Evolutionary conservation across 2,329 filamentous ascomycete genomes (phyloP).

Genomic region (Chrysoporthe deuterocubensis): DNA sequence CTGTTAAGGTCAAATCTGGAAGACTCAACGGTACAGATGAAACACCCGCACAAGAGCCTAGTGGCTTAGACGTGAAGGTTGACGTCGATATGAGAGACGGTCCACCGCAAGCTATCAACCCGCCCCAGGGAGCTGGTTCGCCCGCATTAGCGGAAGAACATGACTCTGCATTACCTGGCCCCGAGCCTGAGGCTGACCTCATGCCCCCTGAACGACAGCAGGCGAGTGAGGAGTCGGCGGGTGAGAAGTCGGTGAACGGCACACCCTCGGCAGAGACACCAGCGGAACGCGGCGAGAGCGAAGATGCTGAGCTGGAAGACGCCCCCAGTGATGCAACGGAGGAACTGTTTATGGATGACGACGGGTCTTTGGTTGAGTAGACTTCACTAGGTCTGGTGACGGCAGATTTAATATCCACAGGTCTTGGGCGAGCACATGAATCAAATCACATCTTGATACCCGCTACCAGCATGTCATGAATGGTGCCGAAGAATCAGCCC

Average conservation of each 20-base stretch:
- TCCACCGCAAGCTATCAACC: not conserved
- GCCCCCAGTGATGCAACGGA: constrained; percentile 36
- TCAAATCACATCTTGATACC: constrained; percentile 5
- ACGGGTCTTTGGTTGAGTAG: constrained; percentile 37
- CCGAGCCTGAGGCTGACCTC: not conserved
- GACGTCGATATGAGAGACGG: constrained; percentile 13
- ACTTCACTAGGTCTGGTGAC: not conserved
- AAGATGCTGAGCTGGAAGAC: constrained; percentile 25
- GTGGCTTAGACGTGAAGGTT: constrained; percentile 26
- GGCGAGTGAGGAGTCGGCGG: not conserved
- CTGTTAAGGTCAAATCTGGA: not conserved
- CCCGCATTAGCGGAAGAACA: not conserved
- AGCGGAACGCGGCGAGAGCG: not conserved
- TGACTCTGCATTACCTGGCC: not conserved
- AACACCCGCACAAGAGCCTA: constrained; percentile 10
- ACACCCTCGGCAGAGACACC: not conserved
- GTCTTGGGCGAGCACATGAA: not conserved
- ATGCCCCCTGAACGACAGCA: not conserved
- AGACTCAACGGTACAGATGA: constrained; percentile 7
- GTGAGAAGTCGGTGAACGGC: not conserved
- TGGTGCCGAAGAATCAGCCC: not conserved
- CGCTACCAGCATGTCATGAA: not conserved
- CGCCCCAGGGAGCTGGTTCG: not conserved
- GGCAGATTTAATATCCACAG: no score
- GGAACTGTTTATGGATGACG: constrained; percentile 38